Base-by-base conservation (phyloP, 805 yeast species). In the Spathaspora arborariae region DNA sequence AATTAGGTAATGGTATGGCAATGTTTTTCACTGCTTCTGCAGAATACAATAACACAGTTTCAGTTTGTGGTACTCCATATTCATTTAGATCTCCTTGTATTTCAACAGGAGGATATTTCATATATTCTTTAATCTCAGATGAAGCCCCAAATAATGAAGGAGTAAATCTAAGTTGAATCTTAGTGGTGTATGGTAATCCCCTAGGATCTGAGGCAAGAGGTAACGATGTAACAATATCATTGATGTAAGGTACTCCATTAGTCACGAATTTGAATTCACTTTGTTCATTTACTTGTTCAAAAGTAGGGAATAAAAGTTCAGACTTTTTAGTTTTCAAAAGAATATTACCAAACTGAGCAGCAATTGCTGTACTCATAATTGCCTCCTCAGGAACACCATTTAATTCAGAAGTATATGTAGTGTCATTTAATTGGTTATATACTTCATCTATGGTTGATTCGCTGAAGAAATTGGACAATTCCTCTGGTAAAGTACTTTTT, bases 91-190 rank as follows among this genome's bases (percentile, higher is more conserved):
- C 77, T 30, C 75, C 62, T 82, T 84, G 80, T 40, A 81, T 63
- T 54, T 81, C 85, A 5, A 81, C 60, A 1, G 84, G 81, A 2
- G 85, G 84, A 40, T 67, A 69, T 36, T 64, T 56, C 42, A 62
- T 55, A 45, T 62, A 43, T 16, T 16, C 35, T 2, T n/a, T 18
- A 13, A 16, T n/a, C 5, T 41, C 47, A 13, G 46, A 27, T 11
- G 48, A 44, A n/a, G 34, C 18, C 16, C 35, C 33, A 27, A 33
- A 56, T 46, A 49, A 56, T 49, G 55, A 65, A 62, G 34, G 80
- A 72, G 5, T 74, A 64, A 52, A 44, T 59, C 59, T 11, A 57
- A 59, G 33, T 63, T 68, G 15, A 47, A 46, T 9, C 20, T 41
- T 47, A 11, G 33, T 37, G 20, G 33, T 38, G 34, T 20, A 46